phyloP scores from a whole-genome alignment of 768 basidiomycete genomes.

The Punctularia strigosozonata region DNA sequence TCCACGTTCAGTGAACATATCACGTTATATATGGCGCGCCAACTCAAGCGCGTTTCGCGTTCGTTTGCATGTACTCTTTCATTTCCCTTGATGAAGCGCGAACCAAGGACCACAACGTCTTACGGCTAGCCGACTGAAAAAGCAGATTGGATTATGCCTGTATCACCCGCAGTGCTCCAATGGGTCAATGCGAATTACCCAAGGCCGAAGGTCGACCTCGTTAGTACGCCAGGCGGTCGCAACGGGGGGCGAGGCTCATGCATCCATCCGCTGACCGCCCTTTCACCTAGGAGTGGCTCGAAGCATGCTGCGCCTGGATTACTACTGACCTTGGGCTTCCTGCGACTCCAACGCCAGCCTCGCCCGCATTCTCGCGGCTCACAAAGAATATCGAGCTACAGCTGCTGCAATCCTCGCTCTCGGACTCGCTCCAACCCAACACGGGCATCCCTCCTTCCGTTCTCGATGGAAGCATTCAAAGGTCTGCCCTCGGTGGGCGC shows the following conservation, averaged over 20 bases:
- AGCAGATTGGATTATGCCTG: no score
- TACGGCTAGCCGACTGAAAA: no score
- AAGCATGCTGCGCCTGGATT: conserved; percentile 61
- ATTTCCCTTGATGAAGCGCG: no score
- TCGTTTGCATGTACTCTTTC: no score
- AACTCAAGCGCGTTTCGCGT: no score
- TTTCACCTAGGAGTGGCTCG: conserved; percentile 57
- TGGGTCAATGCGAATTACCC: conserved; percentile 49
- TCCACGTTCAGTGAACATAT: no score
- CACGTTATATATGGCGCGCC: no score
- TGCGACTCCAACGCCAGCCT: no score
- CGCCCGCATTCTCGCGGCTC: conserved; percentile 37
- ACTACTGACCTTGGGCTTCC: conserved; percentile 32
- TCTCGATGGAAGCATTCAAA: conserved; percentile 21
- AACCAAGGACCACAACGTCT: no score
- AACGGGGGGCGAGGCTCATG: no score
- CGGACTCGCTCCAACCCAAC: conserved; percentile 56
- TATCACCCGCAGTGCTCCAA: conserved; percentile 20
- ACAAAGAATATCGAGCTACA: conserved; percentile 47
- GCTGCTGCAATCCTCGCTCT: conserved; percentile 59
- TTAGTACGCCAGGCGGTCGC: conserved; percentile 17
- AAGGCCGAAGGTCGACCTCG: conserved; percentile 53
- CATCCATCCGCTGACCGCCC: background rate
- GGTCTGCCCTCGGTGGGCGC: conserved; percentile 23
- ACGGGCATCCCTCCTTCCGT: conserved; percentile 54